Conservation (phyloP, 306 rosid species). For the Nissolia schottii region DNA sequence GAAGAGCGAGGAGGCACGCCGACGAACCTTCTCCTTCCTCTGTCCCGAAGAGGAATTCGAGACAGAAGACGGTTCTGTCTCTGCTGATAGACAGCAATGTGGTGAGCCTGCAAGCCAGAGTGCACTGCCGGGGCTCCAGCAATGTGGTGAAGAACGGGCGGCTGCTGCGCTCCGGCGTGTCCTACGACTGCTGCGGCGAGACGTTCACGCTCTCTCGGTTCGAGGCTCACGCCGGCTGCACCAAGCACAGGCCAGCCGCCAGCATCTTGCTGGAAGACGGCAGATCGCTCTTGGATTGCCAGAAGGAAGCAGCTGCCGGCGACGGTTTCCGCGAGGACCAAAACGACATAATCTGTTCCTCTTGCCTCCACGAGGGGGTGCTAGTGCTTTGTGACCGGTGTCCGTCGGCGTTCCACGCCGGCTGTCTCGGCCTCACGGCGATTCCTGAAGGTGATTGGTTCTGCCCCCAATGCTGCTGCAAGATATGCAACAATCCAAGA, state of each 20-base stretch:
- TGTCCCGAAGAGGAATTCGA: too few relatives aligned
- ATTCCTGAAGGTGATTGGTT: slow-evolving; percentile 58
- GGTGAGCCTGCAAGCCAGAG: slow-evolving; percentile 23
- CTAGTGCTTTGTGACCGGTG: slow-evolving; percentile 55
- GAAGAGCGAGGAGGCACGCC: too few relatives aligned
- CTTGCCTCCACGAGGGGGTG: slow-evolving; percentile 56
- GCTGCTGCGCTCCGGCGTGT: slow-evolving; percentile 38
- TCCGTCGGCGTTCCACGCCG: slow-evolving; percentile 49
- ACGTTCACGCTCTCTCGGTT: slow-evolving; percentile 36
- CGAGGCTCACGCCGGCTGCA: slow-evolving; percentile 59
- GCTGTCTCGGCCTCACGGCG: slow-evolving; percentile 38
- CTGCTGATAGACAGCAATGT: slow-evolving; percentile 31
- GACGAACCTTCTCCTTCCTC: too few relatives aligned
- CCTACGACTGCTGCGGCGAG: slow-evolving; percentile 52
- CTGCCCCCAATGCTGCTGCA: slow-evolving; percentile 64
- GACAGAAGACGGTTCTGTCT: slow-evolving; percentile 28
- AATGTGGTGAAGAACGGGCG: slow-evolving; percentile 31
- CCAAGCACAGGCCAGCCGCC: slow-evolving; percentile 53
- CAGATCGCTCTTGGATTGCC: slow-evolving; percentile 49
- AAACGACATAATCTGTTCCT: slow-evolving; percentile 38
- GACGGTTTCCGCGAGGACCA: too few relatives aligned
- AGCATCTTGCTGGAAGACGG: slow-evolving; percentile 56
- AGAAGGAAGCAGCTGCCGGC: slow-evolving; percentile 22
- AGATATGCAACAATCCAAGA: slow-evolving; percentile 27
- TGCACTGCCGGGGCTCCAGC: slow-evolving; percentile 15